Base-by-base conservation (phyloP, 129 eudicot genomes). In the Chrysanthemum seticuspe region DNA sequence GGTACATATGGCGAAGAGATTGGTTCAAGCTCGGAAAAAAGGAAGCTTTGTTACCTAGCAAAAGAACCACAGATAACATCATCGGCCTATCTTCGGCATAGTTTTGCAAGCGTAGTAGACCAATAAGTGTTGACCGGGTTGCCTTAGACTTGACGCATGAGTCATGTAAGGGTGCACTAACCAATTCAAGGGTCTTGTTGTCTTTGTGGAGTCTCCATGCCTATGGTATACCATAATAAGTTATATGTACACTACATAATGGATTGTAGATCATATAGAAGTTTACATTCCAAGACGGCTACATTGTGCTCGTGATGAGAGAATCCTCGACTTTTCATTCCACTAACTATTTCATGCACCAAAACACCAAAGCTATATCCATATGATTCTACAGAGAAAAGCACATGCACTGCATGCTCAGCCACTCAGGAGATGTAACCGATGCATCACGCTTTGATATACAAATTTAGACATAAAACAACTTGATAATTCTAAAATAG, bases 281-380 rank as follows among this genome's bases (percentile, higher is more conserved):
- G 1, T 78, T 81, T 76, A 81, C 85, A 12, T 81, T 27, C 68
- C 73, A 15, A 81, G 79, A 72, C 77, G 82, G 57, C 77, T 81
- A 21, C 64, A 25, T 23, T 12, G 9, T 81, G 67, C 1, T 72
- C 36, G 1, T 49, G 15, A 45, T 44, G 56, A 25, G 69, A 15
- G 62, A 82, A 77, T 67, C 69, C 79, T 73, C 76, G 34, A 10
- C 67, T 82, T 16, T 59, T 77, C 49, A 7, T 77, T n/a, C 79
- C 85, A 1, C 81, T 81, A 16, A 81, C 74, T 3, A 71, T 76
- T 51, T 81, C 85, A 19, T 13, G 44, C 53, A 81, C 85, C 47
- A 76, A 40, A 65, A 81, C 81, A 4, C 85, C 81, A 25, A 76
- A 81, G 19, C 85, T 81, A 3, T 48, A 81, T 0, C 71, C 78